These are phyloP conservation scores for Xylaria polymorpha DNA, from an alignment of 2,329 filamentous ascomycete genomes.

Conservation along the genomic window DNA sequence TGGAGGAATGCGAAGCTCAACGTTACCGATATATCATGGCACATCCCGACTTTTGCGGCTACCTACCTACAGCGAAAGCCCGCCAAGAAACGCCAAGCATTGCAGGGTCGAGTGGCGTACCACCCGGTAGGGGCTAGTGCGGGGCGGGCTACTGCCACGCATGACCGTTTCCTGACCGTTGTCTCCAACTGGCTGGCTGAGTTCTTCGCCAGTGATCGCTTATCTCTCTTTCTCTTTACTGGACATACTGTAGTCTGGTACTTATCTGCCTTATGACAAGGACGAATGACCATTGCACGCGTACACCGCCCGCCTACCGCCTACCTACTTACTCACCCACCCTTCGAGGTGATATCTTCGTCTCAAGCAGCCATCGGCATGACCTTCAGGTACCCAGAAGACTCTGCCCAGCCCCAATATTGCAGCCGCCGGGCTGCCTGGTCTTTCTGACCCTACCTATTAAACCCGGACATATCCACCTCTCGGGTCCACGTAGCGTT, in stretches of 20 bases:
- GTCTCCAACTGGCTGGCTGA: conserved; percentile 19
- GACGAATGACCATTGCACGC: conserved; percentile 26
- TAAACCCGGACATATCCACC: conserved; percentile 21
- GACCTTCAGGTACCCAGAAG: background rate
- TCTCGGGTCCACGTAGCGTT: background rate
- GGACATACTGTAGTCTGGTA: too few species aligned
- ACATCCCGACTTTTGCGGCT: background rate
- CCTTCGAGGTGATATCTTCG: background rate
- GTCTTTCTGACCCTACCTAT: conserved; percentile 1
- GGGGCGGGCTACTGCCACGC: conserved; percentile 18
- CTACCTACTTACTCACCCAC: background rate
- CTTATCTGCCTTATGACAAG: conserved; percentile 33
- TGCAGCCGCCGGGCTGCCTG: background rate
- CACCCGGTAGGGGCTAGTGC: conserved; percentile 4
- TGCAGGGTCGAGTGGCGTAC: background rate
- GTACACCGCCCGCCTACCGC: background rate
- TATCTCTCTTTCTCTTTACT: conserved; percentile 25
- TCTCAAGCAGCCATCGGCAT: conserved; percentile 3
- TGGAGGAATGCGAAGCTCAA: background rate
- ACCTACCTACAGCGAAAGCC: background rate
- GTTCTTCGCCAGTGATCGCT: conserved; percentile 16
- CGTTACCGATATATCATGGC: background rate
- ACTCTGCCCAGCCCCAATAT: background rate
- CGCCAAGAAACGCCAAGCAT: background rate
- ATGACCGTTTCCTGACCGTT: conserved; percentile 8